A percentile compares a stretch with the other conserved stretches of the same genome.
Evolutionary conservation across 352 stramenopile species (phyloP).

Genomic region (Pythium apleroticum): DNA sequence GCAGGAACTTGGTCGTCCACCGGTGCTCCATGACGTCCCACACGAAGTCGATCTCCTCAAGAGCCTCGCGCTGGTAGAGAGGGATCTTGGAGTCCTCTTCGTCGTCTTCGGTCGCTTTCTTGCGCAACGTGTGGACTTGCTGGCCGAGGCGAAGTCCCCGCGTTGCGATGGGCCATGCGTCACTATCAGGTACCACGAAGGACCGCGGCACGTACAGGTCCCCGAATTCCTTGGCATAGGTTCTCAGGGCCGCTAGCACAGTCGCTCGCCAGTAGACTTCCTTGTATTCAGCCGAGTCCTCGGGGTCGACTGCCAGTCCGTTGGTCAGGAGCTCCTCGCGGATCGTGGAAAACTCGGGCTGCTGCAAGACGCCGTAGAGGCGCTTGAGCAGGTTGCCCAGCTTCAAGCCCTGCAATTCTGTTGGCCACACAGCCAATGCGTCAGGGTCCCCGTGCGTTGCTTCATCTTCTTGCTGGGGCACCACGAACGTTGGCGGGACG

Average conservation of each 20-base stretch:
- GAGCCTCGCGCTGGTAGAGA: slow-evolving; percentile 24
- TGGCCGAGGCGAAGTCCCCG: slow-evolving; percentile 41
- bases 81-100: slow-evolving; percentile 31
- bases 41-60: slow-evolving; percentile 31
- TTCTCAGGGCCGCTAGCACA: slow-evolving; percentile 32
- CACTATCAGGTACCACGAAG: slow-evolving; percentile 38
- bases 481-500: not conserved
- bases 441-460: not conserved
- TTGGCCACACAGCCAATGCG: slow-evolving; percentile 33
- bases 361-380: slow-evolving; percentile 24
- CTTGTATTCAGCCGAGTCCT: slow-evolving; percentile 33
- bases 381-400: slow-evolving; percentile 38
- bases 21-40: slow-evolving; percentile 32
- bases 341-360: not conserved
- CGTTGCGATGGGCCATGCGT: slow-evolving; percentile 34
- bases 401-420: slow-evolving; percentile 35
- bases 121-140: slow-evolving; percentile 40
- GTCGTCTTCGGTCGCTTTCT: slow-evolving; percentile 14
- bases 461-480: not conserved
- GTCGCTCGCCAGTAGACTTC: slow-evolving; percentile 42
- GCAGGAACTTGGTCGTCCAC: slow-evolving; percentile 32
- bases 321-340: slow-evolving; percentile 31
- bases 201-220: slow-evolving; percentile 39
- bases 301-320: slow-evolving; percentile 25
- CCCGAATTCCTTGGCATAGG: slow-evolving; percentile 33